Evolutionary conservation across 140 eudicot genomes (phyloP).

Genomic region (Erigeron philadelphicus): DNA sequence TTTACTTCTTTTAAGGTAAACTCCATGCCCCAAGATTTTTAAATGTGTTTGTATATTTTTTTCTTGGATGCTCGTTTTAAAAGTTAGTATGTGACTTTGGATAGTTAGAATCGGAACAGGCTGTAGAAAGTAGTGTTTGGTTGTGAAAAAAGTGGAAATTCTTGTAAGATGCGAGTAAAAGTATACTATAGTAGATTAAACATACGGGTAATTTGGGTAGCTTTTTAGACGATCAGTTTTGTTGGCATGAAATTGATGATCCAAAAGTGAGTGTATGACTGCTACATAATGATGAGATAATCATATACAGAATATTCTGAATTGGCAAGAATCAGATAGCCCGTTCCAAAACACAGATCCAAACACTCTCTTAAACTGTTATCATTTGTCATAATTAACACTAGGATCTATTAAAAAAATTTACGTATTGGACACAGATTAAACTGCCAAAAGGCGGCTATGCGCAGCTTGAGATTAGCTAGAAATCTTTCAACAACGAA

Average conservation of each 20-base stretch:
- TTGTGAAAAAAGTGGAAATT: too few species aligned
- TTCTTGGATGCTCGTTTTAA: not conserved
- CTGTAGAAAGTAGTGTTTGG: not conserved
- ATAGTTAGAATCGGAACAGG: not conserved
- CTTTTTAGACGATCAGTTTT: not conserved
- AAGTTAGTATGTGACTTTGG: not conserved
- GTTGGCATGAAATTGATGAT: not conserved
- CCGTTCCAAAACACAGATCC: not conserved
- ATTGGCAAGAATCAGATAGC: not conserved
- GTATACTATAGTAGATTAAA: not conserved
- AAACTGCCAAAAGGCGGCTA: slow-evolving; percentile 87
- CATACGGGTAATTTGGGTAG: not conserved
- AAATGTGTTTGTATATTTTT: slow-evolving; percentile 1
- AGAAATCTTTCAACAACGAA: slow-evolving; percentile 52
- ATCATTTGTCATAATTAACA: not conserved
- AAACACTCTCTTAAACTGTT: not conserved
- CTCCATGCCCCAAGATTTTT: not conserved
- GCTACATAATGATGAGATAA: not conserved
- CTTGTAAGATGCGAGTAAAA: not conserved
- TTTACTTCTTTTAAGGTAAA: slow-evolving; percentile 68
- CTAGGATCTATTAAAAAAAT: not conserved
- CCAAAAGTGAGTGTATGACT: not conserved
- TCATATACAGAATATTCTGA: not conserved
- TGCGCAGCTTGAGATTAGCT: slow-evolving; percentile 76
- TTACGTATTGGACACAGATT: slow-evolving; percentile 38